Evolutionary conservation across 2,329 filamentous ascomycete species (phyloP).

Genomic region (Waltergamsia citrina): DNA sequence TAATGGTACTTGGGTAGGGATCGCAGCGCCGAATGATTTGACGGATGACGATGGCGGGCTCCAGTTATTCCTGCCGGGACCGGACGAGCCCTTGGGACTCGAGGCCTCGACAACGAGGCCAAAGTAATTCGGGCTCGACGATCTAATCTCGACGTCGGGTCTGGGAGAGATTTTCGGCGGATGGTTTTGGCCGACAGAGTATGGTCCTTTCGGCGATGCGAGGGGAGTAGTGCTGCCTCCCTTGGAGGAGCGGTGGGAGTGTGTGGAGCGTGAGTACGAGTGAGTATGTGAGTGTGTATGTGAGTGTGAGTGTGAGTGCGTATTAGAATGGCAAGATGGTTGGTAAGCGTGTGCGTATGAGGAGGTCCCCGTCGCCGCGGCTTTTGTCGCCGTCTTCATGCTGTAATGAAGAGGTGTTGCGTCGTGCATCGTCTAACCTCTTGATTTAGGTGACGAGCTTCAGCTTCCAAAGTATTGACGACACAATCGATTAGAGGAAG

Average conservation of each 20-base stretch:
- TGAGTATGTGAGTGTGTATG: conserved; percentile 20
- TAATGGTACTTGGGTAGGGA: conserved; percentile 60
- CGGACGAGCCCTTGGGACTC: conserved; percentile 50
- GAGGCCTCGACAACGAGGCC: conserved; percentile 58
- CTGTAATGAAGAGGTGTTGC: conserved; percentile 25
- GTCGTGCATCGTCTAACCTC: conserved; percentile 3
- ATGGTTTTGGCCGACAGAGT: conserved; percentile 44
- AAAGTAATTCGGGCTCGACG: conserved; percentile 79
- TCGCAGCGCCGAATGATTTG: conserved; percentile 57
- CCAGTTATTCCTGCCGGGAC: conserved; percentile 63
- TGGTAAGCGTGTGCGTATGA: conserved; percentile 11
- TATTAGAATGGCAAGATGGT: conserved; percentile 12
- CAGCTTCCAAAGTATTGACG: background rate
- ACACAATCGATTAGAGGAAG: too few species aligned
- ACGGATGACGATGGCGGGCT: conserved; percentile 62
- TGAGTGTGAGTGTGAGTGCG: conserved; percentile 24
- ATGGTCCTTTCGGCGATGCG: conserved; percentile 39
- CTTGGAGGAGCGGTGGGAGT: conserved; percentile 26
- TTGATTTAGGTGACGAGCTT: background rate
- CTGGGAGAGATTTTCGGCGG: conserved; percentile 40
- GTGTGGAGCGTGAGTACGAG: conserved; percentile 29
- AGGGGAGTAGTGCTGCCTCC: conserved; percentile 37
- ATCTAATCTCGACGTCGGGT: conserved; percentile 25
- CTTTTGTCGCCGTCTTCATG: conserved; percentile 34
- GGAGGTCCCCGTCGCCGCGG: conserved; percentile 2